phyloP scores from a whole-genome alignment of 1,139 yeast genomes.

The Hyphopichia khmerensis region DNA sequence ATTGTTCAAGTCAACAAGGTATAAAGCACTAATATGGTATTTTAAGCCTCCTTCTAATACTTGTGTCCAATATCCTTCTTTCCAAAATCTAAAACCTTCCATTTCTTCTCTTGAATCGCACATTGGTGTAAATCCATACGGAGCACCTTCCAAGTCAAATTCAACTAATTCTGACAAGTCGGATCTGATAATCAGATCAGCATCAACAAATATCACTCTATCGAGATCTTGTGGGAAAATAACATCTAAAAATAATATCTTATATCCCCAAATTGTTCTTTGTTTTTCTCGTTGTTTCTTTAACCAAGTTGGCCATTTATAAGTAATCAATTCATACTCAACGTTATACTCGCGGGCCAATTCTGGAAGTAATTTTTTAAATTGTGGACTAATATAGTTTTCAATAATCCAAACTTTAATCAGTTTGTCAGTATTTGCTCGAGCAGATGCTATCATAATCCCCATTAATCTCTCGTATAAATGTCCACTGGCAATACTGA shows the following conservation, averaged over 20 bases:
- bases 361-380: conserved; percentile 59
- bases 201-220: conserved; percentile 80
- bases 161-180: conserved; percentile 69
- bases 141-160: conserved; percentile 69
- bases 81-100: conserved; percentile 92
- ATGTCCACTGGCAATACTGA: conserved; percentile 80
- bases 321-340: conserved; percentile 70
- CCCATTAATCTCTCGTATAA: conserved; percentile 70
- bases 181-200: conserved; percentile 75
- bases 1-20: conserved; percentile 69
- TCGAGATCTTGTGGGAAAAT: conserved; percentile 77
- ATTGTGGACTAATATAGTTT: conserved; percentile 69
- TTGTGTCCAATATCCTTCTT: conserved; percentile 84
- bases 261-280: conserved; percentile 85
- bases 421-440: conserved; percentile 55
- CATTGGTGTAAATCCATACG: conserved; percentile 87
- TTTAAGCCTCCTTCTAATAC: conserved; percentile 55
- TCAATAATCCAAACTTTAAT: conserved; percentile 90
- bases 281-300: conserved; percentile 74
- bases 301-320: conserved; percentile 92
- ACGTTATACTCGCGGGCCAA: conserved; percentile 59
- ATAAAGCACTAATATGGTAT: conserved; percentile 86
- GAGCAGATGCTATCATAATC: conserved; percentile 79
- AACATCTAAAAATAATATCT: conserved; percentile 81
- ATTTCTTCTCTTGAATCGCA: conserved; percentile 77